These are phyloP conservation scores for Jaltomata sinuosa DNA, from an alignment of 257 asterid species.

Conservation along the genomic window DNA sequence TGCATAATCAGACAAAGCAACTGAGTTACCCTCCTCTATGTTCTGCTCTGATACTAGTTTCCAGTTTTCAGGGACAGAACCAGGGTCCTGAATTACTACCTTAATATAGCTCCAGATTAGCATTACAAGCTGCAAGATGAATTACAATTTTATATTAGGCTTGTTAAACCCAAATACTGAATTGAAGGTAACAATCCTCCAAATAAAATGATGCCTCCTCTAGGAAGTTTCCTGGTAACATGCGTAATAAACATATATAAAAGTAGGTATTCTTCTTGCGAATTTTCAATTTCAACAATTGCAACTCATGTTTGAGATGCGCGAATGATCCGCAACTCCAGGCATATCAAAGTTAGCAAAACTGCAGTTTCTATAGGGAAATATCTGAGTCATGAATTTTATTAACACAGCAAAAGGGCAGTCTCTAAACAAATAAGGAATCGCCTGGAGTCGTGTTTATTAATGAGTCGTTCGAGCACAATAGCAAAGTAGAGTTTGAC, in stretches of 20 bases:
- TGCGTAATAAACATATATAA: background rate
- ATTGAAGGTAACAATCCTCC: background rate
- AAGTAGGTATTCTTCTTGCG: background rate
- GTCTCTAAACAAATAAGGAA: background rate
- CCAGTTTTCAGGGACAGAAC: constrained; percentile 79
- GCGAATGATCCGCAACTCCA: background rate
- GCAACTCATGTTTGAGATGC: background rate
- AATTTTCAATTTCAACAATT: background rate
- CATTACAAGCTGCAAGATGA: constrained; percentile 51
- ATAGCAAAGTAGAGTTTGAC: background rate
- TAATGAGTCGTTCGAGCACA: background rate
- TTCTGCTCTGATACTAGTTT: constrained; percentile 23
- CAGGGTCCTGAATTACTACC: constrained; percentile 73
- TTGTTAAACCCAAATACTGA: background rate
- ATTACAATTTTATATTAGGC: constrained; percentile 8
- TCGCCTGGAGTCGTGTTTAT: background rate
- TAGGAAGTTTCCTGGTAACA: background rate
- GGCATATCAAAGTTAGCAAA: background rate
- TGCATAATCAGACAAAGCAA: constrained; percentile 17
- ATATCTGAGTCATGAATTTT: background rate
- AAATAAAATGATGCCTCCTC: background rate
- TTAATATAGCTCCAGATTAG: constrained; percentile 71
- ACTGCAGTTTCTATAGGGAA: background rate
- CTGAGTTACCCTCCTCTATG: constrained; percentile 30
- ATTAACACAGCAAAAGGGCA: background rate